Conservation (phyloP, 2,329 filamentous ascomycete species). For the Emergomyces africanus region DNA sequence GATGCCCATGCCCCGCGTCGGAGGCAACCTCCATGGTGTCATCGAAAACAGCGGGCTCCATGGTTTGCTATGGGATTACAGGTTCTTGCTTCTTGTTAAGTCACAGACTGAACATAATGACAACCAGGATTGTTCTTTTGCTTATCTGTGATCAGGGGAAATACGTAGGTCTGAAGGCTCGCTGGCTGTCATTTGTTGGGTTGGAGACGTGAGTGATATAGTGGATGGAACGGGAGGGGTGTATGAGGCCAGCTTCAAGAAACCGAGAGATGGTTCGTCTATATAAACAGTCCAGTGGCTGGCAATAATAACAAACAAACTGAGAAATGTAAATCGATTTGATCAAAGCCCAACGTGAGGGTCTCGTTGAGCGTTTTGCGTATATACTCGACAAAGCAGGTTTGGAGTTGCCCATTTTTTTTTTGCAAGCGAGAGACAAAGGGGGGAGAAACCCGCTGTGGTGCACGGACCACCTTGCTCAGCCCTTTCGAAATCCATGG, state of each 20-base stretch:
- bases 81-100: not conserved
- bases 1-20: slow-evolving; percentile 28
- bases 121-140: not conserved
- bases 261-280: not conserved
- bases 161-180: not conserved
- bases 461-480: slow-evolving; percentile 7
- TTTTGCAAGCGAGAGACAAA: slow-evolving; percentile 3
- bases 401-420: not conserved
- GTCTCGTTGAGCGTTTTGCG: not conserved
- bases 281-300: not conserved
- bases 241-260: not conserved
- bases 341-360: not conserved
- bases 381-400: not conserved
- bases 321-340: not conserved
- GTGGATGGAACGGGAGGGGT: too few species aligned
- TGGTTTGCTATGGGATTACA: slow-evolving; percentile 10
- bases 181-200: not conserved
- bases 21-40: slow-evolving; percentile 34
- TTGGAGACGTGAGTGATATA: not conserved
- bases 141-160: not conserved
- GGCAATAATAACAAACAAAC: not conserved
- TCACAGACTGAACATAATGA: not conserved
- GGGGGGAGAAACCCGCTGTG: not conserved
- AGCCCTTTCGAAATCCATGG: too few species aligned
- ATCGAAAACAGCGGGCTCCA: slow-evolving; percentile 27